Conservation (phyloP, 352 stramenopile genomes). For the Pythium folliculosum region DNA sequence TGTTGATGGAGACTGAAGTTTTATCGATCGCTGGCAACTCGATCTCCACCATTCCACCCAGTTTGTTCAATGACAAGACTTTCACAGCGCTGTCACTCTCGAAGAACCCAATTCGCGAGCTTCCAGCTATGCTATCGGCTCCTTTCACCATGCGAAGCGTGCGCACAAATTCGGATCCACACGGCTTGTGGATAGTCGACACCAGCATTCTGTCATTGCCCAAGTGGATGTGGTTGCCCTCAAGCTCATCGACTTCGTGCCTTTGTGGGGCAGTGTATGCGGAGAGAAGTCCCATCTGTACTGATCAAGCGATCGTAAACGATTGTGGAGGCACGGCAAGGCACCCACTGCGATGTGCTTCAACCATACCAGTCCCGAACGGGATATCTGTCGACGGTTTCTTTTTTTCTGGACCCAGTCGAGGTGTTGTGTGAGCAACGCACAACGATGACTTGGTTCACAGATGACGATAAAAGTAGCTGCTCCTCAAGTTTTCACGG, state of each 20-base stretch:
- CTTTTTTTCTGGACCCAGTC: too few species aligned
- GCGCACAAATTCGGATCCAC: background rate
- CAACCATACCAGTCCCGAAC: too few species aligned
- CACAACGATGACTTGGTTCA: too few species aligned
- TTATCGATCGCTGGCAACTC: conserved; percentile 1
- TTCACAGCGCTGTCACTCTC: conserved; percentile 1
- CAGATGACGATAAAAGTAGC: too few species aligned
- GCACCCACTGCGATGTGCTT: too few species aligned
- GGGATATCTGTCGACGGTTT: too few species aligned
- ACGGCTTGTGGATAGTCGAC: background rate
- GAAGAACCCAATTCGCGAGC: background rate
- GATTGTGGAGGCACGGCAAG: too few species aligned
- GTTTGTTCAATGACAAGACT: background rate
- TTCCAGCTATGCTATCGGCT: background rate
- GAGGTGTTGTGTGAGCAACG: too few species aligned
- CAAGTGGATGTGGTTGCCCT: background rate
- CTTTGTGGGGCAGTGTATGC: background rate
- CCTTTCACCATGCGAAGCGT: background rate
- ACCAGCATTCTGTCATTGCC: background rate
- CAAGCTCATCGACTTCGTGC: too few species aligned
- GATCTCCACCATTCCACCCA: background rate
- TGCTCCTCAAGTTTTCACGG: too few species aligned
- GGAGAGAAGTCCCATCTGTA: background rate
- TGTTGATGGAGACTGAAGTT: background rate
- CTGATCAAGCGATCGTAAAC: background rate